These are phyloP conservation scores for Aureobasidium melanogenum DNA, from an alignment of 2,329 filamentous ascomycete genomes.

Conservation along the genomic window DNA sequence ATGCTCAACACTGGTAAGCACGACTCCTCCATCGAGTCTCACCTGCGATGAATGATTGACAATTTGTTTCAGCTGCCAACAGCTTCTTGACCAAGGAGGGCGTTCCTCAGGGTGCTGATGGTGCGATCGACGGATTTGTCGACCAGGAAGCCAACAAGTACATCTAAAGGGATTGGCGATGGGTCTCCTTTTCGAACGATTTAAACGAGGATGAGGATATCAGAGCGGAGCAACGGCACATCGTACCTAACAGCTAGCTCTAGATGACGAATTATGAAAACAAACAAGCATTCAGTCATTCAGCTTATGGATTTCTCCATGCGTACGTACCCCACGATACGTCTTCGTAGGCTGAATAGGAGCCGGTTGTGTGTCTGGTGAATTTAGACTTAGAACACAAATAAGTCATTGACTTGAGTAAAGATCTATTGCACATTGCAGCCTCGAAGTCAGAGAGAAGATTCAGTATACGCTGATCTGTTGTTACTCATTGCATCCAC, in stretches of 20 bases:
- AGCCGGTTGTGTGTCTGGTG: background rate
- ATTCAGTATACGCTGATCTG: no score
- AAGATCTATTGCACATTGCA: no score
- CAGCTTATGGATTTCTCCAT: no score
- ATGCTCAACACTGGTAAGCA: conserved; percentile 15
- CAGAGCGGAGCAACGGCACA: background rate
- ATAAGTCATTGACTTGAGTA: no score
- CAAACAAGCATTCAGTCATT: background rate
- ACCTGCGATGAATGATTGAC: background rate
- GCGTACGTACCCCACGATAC: background rate
- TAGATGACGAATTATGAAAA: background rate
- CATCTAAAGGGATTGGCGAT: background rate
- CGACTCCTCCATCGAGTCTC: background rate
- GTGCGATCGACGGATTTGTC: conserved; percentile 13
- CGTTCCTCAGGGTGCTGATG: conserved; percentile 15
- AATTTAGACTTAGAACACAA: background rate
- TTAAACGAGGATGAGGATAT: background rate
- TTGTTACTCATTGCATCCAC: no score
- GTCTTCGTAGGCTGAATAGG: background rate
- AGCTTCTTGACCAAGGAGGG: conserved; percentile 17
- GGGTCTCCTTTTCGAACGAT: background rate
- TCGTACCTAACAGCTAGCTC: background rate
- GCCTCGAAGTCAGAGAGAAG: no score
- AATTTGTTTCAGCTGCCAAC: conserved; percentile 14
- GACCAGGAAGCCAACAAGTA: conserved; percentile 16